These are phyloP conservation scores for Neurospora sp. DNA, from an alignment of 495 filamentous ascomycete species.

Conservation along the genomic window DNA sequence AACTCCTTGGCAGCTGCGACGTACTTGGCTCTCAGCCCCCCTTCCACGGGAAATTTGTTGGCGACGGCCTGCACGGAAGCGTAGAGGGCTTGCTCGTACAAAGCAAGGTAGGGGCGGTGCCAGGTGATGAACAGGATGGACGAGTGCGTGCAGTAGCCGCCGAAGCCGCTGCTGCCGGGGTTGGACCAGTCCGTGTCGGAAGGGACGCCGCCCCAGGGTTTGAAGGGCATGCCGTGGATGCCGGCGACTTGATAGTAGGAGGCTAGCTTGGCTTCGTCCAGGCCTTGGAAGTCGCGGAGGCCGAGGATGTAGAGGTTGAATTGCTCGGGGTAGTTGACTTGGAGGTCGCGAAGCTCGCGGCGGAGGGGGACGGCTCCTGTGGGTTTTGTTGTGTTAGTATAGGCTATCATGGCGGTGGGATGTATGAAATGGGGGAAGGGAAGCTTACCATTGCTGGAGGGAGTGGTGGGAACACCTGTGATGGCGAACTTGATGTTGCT, in stretches of 20 bases:
- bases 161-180: constrained; percentile 20
- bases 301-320: constrained; percentile 24
- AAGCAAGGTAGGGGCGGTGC: constrained; percentile 58
- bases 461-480: constrained; percentile 19
- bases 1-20: constrained; percentile 36
- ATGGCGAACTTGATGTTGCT: constrained; percentile 13
- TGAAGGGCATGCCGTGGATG: constrained; percentile 37
- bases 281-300: constrained; percentile 12
- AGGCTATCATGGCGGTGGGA: background rate
- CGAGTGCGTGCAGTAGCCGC: constrained; percentile 55
- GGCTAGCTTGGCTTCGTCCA: constrained; percentile 8
- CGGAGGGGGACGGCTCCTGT: constrained; percentile 18
- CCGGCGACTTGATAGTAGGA: constrained; percentile 33
- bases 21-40: constrained; percentile 33
- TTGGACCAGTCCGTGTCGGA: constrained; percentile 20
- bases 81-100: constrained; percentile 49
- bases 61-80: constrained; percentile 42
- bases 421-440: background rate
- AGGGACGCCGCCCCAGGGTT: constrained; percentile 28
- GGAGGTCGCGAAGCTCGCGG: constrained; percentile 21
- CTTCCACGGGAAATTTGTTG: constrained; percentile 27
- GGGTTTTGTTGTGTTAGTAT: background rate
- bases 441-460: constrained; percentile 8
- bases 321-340: constrained; percentile 19
- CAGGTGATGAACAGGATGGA: constrained; percentile 57